Evolutionary conservation across 768 basidiomycete genomes (phyloP), one percentile per base, ranked within the genome.

Genomic region (Agaricus sinodeliciosus): DNA sequence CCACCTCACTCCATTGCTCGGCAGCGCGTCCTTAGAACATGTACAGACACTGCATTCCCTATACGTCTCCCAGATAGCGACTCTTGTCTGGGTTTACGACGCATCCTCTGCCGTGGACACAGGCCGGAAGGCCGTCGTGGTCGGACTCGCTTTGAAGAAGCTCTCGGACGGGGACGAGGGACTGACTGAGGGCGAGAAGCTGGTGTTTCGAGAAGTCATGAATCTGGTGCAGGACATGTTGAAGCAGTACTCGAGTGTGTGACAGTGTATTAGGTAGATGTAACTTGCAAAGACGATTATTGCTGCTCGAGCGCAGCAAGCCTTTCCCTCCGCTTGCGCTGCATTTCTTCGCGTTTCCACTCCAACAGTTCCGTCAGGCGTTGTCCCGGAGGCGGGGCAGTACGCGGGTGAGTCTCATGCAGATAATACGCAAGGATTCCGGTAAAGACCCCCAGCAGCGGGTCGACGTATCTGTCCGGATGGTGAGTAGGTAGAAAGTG

Each of bases 41-140:
- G 63, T 82, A 55, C 82, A 84, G 46, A 82, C 82, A 0, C 68
- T 95, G 19, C 79, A 94, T 62, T 82, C 84, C 34, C 72, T 95
- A 0, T 95, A 94, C 66, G 84, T 83, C 0, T 73, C 84, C n/a
- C 94, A 96, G 60, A 84, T 92, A 42, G 89, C 92, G 0, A 91
- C 91, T 0, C 73, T 94, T 26, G 65, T 94, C 5, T 96, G 93
- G 88, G 72, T 74, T 0, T 61, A 78, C 49, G 73, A 75, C 49
- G 63, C 68, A n/a, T 64, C 73, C 40, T 68, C 60, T 39, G 60
- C 68, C 22, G 53, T 76, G 37, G 74, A 75, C 15, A 66, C 65
- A 6, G 66, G 73, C 22, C 72, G 83, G 48, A 73, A 78, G 54
- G 79, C 77, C 36, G 79, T 94, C 6, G 71, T 94, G 0, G 79